Base-by-base conservation (phyloP, 495 filamentous ascomycete species). In the Entonaema liquescens region DNA sequence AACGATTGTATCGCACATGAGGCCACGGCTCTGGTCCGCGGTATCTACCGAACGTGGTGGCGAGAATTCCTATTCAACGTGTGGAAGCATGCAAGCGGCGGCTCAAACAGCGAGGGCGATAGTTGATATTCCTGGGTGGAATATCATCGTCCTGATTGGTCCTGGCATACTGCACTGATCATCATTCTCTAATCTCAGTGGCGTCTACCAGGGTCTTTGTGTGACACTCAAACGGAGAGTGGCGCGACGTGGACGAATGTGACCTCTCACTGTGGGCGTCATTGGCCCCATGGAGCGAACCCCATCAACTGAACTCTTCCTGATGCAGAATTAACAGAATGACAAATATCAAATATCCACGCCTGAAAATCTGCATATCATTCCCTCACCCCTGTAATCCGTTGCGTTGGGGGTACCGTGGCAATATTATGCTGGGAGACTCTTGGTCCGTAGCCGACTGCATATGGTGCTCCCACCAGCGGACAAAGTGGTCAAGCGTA, bases 401-500 rank as follows among this genome's bases (percentile, higher is more conserved):
- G 12, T 23, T 21, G 42, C 19, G 9, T 47, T 47, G 21, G 19
- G 42, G 49, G 23, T 53, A 31, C 17, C 53, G 53, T 56, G 53
- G 29, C 5, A 36, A 31, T 44, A 42, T 12, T 9, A 58, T 9
- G 19, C 21, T 58, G 19, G 17, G 31, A 40, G 12, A 38, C 19
- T 59, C 47, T 19, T 64, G 42, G 7, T 47, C 69, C 54, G 55
- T 49, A 1, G 15, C 35, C 0, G 36, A 55, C 25, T 65, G 64
- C 9, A 52, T 11, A 19, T 63, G 26, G 19, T 56, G 44, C 54
- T 65, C 36, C 54, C 40, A 63, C 69, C 69, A 72, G 29, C 29
- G 44, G 15, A 65, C 21, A 59, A 72, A 72, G 9, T 65, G 47
- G 7, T 65, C 17, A 1, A 72, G 70, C 31, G 70, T 68, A 15